phyloP scores from a whole-genome alignment of 2,329 filamentous ascomycete species.

The Pleomassaria siparia region DNA sequence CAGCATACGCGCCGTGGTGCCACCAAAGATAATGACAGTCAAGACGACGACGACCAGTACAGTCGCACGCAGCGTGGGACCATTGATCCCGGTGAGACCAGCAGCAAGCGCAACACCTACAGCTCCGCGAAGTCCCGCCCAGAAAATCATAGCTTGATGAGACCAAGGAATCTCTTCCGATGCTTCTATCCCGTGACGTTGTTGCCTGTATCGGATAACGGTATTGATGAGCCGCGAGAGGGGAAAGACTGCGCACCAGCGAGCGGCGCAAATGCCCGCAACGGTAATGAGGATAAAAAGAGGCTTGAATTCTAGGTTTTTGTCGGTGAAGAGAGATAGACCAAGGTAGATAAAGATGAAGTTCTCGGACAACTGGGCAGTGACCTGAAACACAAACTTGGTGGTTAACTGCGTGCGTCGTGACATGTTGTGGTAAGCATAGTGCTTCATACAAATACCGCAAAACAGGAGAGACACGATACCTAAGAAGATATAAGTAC shows the following conservation, averaged over 20 bases:
- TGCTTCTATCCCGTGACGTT: conserved; percentile 72
- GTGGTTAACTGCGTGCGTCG: conserved; percentile 94
- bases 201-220: conserved; percentile 84
- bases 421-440: conserved; percentile 99
- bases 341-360: conserved; percentile 99
- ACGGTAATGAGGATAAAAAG: conserved; percentile 93
- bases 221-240: conserved; percentile 88
- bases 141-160: conserved; percentile 99
- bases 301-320: conserved; percentile 84
- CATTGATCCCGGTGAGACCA: conserved; percentile 79
- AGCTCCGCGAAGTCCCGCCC: conserved; percentile 92
- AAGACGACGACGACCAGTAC: conserved; percentile 97
- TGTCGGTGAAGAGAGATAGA: conserved; percentile 90
- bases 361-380: conserved; percentile 94
- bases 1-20: conserved; percentile 95
- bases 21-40: conserved; percentile 98
- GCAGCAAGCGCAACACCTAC: conserved; percentile 94
- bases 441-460: conserved; percentile 97
- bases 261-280: conserved; percentile 84
- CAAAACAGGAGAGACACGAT: conserved; percentile 97
- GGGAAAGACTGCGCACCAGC: conserved; percentile 94
- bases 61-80: conserved; percentile 82
- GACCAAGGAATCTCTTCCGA: conserved; percentile 89
- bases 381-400: conserved; percentile 94
- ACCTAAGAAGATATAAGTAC: conserved; percentile 54